Percentiles rank a stretch among this genome's conserved stretches.
Conservation (phyloP, 805 yeast genomes). For the Maudiozyma bulderi region DNA sequence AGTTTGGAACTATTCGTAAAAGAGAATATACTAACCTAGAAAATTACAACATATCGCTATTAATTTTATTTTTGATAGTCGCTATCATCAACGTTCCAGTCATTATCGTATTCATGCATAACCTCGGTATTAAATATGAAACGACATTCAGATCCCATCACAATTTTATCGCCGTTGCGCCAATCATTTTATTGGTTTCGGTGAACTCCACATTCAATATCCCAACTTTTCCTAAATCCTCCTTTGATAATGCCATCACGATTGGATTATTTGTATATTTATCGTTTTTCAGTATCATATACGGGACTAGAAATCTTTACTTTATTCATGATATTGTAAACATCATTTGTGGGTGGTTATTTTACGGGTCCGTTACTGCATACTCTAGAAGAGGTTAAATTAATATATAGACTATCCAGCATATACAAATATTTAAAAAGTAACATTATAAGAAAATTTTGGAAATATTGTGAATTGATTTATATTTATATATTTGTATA, state of each 20-base stretch:
- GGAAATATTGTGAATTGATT: too few relatives aligned
- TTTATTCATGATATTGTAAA: slow-evolving; percentile 77
- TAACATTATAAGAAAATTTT: too few relatives aligned
- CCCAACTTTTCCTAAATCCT: slow-evolving; percentile 28
- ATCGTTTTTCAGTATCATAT: slow-evolving; percentile 52
- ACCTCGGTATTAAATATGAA: slow-evolving; percentile 65
- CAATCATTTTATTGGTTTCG: slow-evolving; percentile 54
- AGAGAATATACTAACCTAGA: slow-evolving; percentile 28
- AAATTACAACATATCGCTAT: slow-evolving; percentile 54
- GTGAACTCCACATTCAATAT: slow-evolving; percentile 41
- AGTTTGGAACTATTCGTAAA: neutral
- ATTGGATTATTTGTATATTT: slow-evolving; percentile 39
- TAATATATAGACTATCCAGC: neutral
- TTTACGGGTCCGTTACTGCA: slow-evolving; percentile 4
- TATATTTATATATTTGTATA: neutral
- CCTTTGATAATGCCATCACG: slow-evolving; percentile 27
- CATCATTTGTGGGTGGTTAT: slow-evolving; percentile 39
- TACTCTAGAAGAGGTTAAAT: neutral
- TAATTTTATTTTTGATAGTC: slow-evolving; percentile 66
- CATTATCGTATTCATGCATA: slow-evolving; percentile 71
- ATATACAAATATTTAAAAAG: neutral
- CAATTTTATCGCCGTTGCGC: slow-evolving; percentile 66
- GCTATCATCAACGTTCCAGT: slow-evolving; percentile 73
- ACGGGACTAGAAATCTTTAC: slow-evolving; percentile 74
- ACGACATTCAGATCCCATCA: slow-evolving; percentile 85